A percentile compares a stretch with the other conserved stretches of the same genome.
phyloP scores from a whole-genome alignment of 768 basidiomycete species.

The Collybia sordida region DNA sequence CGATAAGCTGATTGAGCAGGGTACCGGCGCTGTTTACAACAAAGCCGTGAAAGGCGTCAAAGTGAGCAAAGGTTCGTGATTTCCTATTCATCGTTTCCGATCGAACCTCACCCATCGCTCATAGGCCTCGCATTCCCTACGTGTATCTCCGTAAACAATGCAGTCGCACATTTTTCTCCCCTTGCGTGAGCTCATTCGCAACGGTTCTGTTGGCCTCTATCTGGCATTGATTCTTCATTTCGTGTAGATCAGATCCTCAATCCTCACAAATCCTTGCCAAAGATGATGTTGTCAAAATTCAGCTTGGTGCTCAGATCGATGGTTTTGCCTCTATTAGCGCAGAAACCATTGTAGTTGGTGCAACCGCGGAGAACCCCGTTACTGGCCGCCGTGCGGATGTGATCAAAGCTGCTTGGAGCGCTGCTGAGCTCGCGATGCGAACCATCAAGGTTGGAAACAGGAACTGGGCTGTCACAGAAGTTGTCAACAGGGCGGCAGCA shows the following conservation, averaged over 20 bases:
- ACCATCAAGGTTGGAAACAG: constrained; percentile 89
- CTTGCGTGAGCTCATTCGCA: constrained; percentile 62
- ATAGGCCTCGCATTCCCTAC: constrained; percentile 94
- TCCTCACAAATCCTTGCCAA: constrained; percentile 70
- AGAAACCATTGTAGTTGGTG: constrained; percentile 90
- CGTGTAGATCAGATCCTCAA: constrained; percentile 67
- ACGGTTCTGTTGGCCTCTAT: constrained; percentile 19
- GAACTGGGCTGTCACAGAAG: constrained; percentile 94
- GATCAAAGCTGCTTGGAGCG: constrained; percentile 90
- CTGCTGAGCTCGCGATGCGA: constrained; percentile 91
- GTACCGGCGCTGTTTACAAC: constrained; percentile 84
- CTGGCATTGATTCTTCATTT: constrained; percentile 12
- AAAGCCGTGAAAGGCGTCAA: constrained; percentile 88
- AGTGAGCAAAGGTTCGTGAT: constrained; percentile 74
- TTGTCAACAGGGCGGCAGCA: constrained; percentile 68
- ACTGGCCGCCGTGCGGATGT: constrained; percentile 90
- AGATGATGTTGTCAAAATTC: constrained; percentile 93
- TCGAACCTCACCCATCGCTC: neutral
- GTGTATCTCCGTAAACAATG: constrained; percentile 90
- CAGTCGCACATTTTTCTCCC: constrained; percentile 96
- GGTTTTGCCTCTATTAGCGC: constrained; percentile 93
- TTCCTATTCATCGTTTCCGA: constrained; percentile 5
- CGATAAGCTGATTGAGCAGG: constrained; percentile 89
- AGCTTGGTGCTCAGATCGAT: constrained; percentile 96
- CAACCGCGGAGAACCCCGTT: constrained; percentile 68